Percentiles rank a stretch among this genome's conserved stretches.
Conservation (phyloP, 1,139 yeast species). For the Zygoascus hellenicus region DNA sequence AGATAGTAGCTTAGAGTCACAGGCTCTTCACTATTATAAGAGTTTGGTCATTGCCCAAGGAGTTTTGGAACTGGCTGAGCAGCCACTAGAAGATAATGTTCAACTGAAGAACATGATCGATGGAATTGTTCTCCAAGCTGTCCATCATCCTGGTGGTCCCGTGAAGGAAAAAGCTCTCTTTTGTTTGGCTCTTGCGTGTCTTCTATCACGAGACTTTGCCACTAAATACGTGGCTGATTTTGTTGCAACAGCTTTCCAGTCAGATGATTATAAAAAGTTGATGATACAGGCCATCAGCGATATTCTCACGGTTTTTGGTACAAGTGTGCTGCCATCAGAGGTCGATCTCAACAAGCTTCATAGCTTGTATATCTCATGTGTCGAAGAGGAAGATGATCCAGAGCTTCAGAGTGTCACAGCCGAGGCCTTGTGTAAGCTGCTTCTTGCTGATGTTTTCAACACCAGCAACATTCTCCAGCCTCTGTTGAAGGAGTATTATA, state of each 20-base stretch:
- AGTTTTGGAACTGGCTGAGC: constrained; percentile 62
- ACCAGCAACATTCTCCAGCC: constrained; percentile 70
- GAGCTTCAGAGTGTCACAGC: constrained; percentile 76
- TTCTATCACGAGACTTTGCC: constrained; percentile 61
- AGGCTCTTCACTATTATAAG: constrained; percentile 29
- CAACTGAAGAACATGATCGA: constrained; percentile 68
- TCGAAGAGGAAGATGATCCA: constrained; percentile 45
- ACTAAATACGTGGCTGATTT: constrained; percentile 21
- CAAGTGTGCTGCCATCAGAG: constrained; percentile 56
- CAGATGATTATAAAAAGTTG: constrained; percentile 52
- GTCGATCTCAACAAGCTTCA: constrained; percentile 64
- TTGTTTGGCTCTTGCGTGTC: constrained; percentile 75
- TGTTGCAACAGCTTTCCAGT: constrained; percentile 35
- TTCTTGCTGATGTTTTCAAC: constrained; percentile 67
- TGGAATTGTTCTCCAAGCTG: constrained; percentile 78
- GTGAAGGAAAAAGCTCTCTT: constrained; percentile 64
- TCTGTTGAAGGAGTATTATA: constrained; percentile 66
- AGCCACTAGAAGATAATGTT: constrained; percentile 59
- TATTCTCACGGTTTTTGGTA: constrained; percentile 71
- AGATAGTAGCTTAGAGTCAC: constrained; percentile 1
- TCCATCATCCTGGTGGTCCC: constrained; percentile 53
- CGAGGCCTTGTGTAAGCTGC: constrained; percentile 79
- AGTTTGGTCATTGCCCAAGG: constrained; percentile 68
- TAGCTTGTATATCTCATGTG: constrained; percentile 59
- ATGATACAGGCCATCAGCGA: constrained; percentile 73